Evolutionary conservation across 208 protist species (phyloP), one percentile per base, ranked within the genome.

Genomic region (Crithidia thermophila): DNA sequence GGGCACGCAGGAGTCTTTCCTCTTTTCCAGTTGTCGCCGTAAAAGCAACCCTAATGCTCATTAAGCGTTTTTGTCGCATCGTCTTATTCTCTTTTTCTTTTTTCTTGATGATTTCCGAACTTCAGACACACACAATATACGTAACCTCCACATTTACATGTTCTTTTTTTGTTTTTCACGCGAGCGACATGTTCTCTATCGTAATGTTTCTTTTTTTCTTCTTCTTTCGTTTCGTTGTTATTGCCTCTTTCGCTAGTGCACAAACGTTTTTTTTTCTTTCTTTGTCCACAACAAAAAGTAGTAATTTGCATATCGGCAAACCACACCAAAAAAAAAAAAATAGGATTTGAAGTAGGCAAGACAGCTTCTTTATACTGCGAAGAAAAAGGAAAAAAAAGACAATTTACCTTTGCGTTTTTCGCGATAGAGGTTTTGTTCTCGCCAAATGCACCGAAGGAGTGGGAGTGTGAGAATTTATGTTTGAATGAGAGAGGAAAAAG

Each of bases 21-120:
- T 56, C 18, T 21, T 66, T 57, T 73, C 46, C 58, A n/a, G 30
- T 67, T 61, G 27, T 45, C 23, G 6, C 10, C 7, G n/a, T 42
- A 13, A 60, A 23, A 6, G 21, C 6, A 21, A 9, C 13, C 25
- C 10, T 43, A 23, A n/a, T n/a, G n/a, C n/a, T n/a, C n/a, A n/a
- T n/a, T n/a, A 10, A 9, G 34, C 9, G 69, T 42, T 14, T 59
- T 39, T 43, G 25, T 31, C 25, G 18, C 45, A 42, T 75, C 42
- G 40, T 55, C 23, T 28, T 30, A 25, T 30, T n/a, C 47, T 39
- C 18, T 9, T 13, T 46, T 36, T 40, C 37, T 61, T 33, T 67
- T 62, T 53, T 53, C 58, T 61, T 72, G n/a, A n/a, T n/a, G n/a
- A n/a, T n/a, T n/a, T n/a, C n/a, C n/a, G n/a, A n/a, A n/a, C n/a